These are phyloP conservation scores for Blastomyces gilchristii DNA, from an alignment of 2,329 filamentous ascomycete genomes.

Conservation along the genomic window DNA sequence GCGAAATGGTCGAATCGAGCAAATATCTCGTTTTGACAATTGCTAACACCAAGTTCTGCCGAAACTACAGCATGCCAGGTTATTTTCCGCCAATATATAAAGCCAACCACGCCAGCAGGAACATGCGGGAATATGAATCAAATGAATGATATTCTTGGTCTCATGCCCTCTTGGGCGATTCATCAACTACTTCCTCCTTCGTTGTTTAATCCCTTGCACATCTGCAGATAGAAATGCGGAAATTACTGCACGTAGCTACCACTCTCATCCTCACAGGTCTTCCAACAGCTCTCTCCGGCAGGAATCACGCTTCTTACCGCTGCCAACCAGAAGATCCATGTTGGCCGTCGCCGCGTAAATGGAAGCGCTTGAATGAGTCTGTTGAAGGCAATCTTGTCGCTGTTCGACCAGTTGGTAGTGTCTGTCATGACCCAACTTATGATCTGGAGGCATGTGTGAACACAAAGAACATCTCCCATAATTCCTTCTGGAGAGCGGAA, in stretches of 20 bases:
- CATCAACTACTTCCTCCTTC: neutral
- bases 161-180: neutral
- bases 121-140: neutral
- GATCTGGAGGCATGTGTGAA: slow-evolving; percentile 36
- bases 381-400: slow-evolving; percentile 43
- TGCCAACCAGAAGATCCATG: slow-evolving; percentile 44
- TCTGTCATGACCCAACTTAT: slow-evolving; percentile 45
- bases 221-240: slow-evolving; percentile 1
- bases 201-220: neutral
- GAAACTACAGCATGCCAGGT: neutral
- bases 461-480: slow-evolving; percentile 14
- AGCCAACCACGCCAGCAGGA: neutral
- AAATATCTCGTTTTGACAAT: neutral
- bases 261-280: neutral
- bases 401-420: slow-evolving; percentile 43
- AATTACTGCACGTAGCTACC: neutral
- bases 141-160: neutral
- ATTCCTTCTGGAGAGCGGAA: slow-evolving; percentile 29
- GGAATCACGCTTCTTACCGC: slow-evolving; percentile 16
- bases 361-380: slow-evolving; percentile 44
- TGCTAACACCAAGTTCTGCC: neutral
- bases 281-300: neutral
- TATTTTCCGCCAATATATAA: neutral
- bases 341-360: slow-evolving; percentile 43
- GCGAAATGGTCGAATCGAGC: neutral